Percentiles rank a stretch among this genome's conserved stretches.
Conservation (phyloP, 768 basidiomycete species). For the Xerocomellus chrysenteron region DNA sequence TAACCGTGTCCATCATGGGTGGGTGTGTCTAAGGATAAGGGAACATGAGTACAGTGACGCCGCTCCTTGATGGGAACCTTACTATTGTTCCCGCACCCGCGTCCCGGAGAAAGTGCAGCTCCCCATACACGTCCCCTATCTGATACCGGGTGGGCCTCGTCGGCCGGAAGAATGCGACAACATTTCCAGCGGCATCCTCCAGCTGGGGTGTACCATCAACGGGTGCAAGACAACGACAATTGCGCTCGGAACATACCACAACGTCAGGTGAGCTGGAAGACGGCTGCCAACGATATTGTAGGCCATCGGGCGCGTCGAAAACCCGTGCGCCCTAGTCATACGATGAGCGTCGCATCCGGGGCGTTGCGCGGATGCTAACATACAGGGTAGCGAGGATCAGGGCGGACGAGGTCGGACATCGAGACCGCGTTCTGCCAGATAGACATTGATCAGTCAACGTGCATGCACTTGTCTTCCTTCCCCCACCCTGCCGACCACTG, state of each 20-base stretch:
- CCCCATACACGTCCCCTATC: constrained; percentile 83
- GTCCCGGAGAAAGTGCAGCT: constrained; percentile 77
- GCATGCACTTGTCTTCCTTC: constrained; percentile 13
- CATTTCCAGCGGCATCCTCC: constrained; percentile 63
- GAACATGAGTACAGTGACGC: constrained; percentile 24
- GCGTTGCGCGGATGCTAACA: constrained; percentile 28
- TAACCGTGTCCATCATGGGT: constrained; percentile 87
- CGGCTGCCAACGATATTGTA: constrained; percentile 79
- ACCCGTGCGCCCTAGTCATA: constrained; percentile 54
- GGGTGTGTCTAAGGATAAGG: constrained; percentile 66
- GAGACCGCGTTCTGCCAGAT: constrained; percentile 63
- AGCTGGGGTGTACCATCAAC: constrained; percentile 44
- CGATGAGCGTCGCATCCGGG: constrained; percentile 12
- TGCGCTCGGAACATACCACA: constrained; percentile 44
- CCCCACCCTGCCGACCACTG: constrained; percentile 78
- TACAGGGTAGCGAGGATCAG: constrained; percentile 62
- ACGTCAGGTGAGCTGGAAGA: constrained; percentile 56
- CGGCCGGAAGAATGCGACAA: constrained; percentile 80
- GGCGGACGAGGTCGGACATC: constrained; percentile 80
- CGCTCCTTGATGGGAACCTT: constrained; percentile 25
- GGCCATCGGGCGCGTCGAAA: constrained; percentile 83
- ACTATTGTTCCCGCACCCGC: constrained; percentile 85
- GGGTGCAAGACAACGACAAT: background rate
- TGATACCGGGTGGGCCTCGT: constrained; percentile 78
- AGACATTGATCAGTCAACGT: constrained; percentile 28